Percentiles rank a stretch among this genome's conserved stretches.
Conservation (phyloP, 768 basidiomycete genomes). For the Tylopilus sp. region DNA sequence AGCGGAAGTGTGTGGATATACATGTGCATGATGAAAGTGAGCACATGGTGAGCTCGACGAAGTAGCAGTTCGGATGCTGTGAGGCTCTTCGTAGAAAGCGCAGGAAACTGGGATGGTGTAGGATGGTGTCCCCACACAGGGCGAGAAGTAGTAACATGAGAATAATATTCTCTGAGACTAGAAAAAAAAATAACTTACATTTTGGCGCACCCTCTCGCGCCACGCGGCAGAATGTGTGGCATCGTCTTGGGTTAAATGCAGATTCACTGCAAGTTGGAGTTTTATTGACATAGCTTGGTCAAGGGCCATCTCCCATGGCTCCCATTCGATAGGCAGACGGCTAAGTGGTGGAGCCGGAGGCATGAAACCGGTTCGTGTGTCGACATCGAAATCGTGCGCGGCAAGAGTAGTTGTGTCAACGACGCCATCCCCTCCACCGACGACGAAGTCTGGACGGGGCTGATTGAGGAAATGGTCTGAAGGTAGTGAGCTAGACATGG, state of each 20-base stretch:
- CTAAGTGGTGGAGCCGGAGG: slow-evolving; percentile 68
- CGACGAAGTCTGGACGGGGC: slow-evolving; percentile 30
- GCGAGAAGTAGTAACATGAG: not conserved
- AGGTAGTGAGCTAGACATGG: slow-evolving; percentile 14
- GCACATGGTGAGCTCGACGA: slow-evolving; percentile 69
- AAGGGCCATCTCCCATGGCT: slow-evolving; percentile 66
- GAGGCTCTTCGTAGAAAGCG: slow-evolving; percentile 46
- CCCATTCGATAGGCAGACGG: slow-evolving; percentile 61
- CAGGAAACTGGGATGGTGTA: slow-evolving; percentile 45
- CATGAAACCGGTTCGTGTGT: slow-evolving; percentile 89
- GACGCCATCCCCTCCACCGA: slow-evolving; percentile 20
- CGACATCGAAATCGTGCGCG: slow-evolving; percentile 89
- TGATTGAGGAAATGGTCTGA: slow-evolving; percentile 35
- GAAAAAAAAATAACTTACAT: slow-evolving; percentile 35
- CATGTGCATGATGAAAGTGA: slow-evolving; percentile 72
- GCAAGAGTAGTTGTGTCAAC: slow-evolving; percentile 64
- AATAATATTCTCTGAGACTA: no score
- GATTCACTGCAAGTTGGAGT: slow-evolving; percentile 56
- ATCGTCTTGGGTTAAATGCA: slow-evolving; percentile 35
- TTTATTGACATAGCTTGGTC: slow-evolving; percentile 45
- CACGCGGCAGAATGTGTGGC: slow-evolving; percentile 45
- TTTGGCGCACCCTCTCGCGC: slow-evolving; percentile 45
- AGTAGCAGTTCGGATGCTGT: slow-evolving; percentile 51
- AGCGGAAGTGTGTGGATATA: slow-evolving; percentile 67
- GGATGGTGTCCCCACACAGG: not conserved